Evolutionary conservation across 2,329 filamentous ascomycete genomes (phyloP).

Genomic region (Colletotrichum truncatum): DNA sequence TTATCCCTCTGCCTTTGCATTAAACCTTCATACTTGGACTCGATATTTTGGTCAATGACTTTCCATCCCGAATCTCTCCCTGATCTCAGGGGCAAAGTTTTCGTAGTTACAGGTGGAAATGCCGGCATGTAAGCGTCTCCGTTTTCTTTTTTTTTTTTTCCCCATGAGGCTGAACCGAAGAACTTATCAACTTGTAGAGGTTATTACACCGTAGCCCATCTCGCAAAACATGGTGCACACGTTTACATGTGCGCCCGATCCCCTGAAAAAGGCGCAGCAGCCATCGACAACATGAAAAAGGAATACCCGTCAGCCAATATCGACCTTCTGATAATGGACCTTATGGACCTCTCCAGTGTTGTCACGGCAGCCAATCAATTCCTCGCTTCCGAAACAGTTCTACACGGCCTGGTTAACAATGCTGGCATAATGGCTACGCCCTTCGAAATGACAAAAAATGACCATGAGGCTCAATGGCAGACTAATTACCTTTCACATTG

Average conservation of each 20-base stretch:
- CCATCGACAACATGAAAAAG: constrained; percentile 44
- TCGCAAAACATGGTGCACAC: constrained; percentile 47
- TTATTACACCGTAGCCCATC: constrained; percentile 44
- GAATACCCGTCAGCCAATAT: constrained; percentile 41
- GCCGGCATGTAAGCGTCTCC: constrained; percentile 49
- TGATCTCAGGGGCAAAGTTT: constrained; percentile 51
- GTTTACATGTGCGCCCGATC: constrained; percentile 52
- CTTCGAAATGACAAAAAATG: constrained; percentile 44
- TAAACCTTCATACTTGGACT: too few species aligned
- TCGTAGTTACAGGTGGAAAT: constrained; percentile 55
- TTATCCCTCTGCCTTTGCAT: too few species aligned
- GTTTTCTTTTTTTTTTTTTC: not conserved
- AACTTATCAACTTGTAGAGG: constrained; percentile 35
- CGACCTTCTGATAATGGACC: constrained; percentile 46
- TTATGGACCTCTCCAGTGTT: constrained; percentile 44
- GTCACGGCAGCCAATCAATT: constrained; percentile 44
- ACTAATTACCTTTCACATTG: constrained; percentile 55
- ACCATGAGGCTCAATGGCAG: constrained; percentile 46
- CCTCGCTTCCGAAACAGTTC: constrained; percentile 36
- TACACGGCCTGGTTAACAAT: constrained; percentile 41
- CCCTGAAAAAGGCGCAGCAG: constrained; percentile 40
- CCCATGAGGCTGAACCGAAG: not conserved
- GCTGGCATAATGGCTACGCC: constrained; percentile 26
- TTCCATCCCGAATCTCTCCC: constrained; percentile 53
- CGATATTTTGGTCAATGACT: constrained; percentile 21